phyloP scores from a whole-genome alignment of 176 grass and related monocot species.

The Thinopyrum elongatum region DNA sequence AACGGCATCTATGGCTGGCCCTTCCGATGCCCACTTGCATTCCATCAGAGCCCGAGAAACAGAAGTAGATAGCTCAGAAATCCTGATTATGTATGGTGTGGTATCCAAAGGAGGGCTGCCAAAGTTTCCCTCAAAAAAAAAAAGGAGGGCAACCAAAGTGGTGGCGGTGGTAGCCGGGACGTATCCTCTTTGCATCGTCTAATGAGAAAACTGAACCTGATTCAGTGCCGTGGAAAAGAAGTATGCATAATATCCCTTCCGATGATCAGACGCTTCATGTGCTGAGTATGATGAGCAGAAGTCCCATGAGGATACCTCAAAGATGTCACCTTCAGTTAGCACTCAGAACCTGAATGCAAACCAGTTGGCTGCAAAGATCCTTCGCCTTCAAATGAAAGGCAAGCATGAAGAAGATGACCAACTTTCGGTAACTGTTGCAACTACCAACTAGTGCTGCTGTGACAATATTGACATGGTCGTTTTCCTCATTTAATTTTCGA shows the following conservation, averaged over 20 bases:
- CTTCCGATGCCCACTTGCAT: not conserved
- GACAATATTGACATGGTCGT: not conserved
- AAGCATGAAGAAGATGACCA: slow-evolving; percentile 72
- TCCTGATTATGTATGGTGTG: not conserved
- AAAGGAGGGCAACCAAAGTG: not conserved
- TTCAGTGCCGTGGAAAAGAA: no score
- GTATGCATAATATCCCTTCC: no score
- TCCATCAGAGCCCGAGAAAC: not conserved
- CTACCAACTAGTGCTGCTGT: slow-evolving; percentile 18
- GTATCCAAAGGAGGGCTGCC: not conserved
- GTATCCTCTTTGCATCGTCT: no score
- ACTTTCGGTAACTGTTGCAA: slow-evolving; percentile 62
- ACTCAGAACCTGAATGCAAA: slow-evolving; percentile 68
- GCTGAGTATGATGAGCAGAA: no score
- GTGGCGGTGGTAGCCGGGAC: not conserved
- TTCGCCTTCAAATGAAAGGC: slow-evolving; percentile 86
- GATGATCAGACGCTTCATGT: no score
- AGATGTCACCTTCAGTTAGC: slow-evolving; percentile 22
- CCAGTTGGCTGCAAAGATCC: slow-evolving; percentile 80
- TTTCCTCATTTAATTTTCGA: no score
- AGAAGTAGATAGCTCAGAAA: not conserved
- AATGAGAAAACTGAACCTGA: no score
- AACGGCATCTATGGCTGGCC: no score
- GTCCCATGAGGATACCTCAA: slow-evolving; percentile 22
- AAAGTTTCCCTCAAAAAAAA: no score